Evolutionary conservation across 2,329 filamentous ascomycete species (phyloP), one percentile per base, ranked within the genome.

Genomic region (Colletotrichum aenigma): DNA sequence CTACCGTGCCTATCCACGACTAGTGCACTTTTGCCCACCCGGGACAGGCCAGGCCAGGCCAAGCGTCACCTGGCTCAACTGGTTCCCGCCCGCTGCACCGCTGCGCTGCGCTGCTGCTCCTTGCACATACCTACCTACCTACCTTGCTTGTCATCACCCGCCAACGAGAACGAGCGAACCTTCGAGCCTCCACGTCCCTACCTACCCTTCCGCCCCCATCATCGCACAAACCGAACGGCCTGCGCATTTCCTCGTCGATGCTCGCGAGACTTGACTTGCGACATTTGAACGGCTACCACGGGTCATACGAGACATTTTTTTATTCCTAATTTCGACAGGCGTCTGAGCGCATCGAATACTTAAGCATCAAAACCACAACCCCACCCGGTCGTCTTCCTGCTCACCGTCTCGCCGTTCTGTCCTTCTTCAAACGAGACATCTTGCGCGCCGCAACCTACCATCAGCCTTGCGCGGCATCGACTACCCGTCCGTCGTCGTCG

Each of bases 241-340:
- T 75, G 62, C 74, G 65, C 70, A 66, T 67, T 56, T 58, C 34
- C 66, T 60, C 70, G 56, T 67, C 66, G 48, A 76, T 68, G 58
- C 76, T 70, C 55, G 74, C 74, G 43, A 67, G 61, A 67, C 28
- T 75, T 66, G 61, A 70, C 30, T 75, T 71, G 72, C 67, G 66
- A 77, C 77, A 74, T 78, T 75, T 80, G 62, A 66, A 82, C 81
- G 81, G 83, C 81, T 83, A 81, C 80, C 43, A 78, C 81, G 76
- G 73, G 79, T 86, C 81, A 84, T 84, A 86, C 85, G 82, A 86
- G 84, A 86, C 83, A 85, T 84, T 52, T 36, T 38, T 52, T 84
- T 84, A 83, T 84, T 85, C 81, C 79, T 75, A 76, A 70, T 82
- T 81, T 82, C 78, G 79, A 78, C 79, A 79, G 78, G 77, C 79